These are phyloP conservation scores for Nannochloropsis granulata DNA, from an alignment of 108 stramenopile species.

Conservation along the genomic window DNA sequence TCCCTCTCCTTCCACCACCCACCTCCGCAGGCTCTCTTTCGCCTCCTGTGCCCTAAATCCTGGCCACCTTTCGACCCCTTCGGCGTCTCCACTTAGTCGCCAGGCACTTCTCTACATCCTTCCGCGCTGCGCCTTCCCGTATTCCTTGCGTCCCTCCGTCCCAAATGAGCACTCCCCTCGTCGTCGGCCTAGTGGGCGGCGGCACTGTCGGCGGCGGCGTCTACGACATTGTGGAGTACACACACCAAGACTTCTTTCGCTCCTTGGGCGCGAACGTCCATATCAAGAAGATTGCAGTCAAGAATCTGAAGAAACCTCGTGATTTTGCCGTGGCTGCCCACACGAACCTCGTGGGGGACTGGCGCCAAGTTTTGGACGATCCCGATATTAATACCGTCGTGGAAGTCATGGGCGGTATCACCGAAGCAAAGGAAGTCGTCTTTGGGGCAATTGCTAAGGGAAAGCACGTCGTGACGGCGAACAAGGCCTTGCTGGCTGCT, in stretches of 20 bases:
- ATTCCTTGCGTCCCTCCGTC: background rate
- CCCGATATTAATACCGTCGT: constrained; percentile 67
- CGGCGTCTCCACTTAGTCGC: background rate
- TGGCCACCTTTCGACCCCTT: background rate
- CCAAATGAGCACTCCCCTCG: constrained; percentile 8
- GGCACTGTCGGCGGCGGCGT: constrained; percentile 92
- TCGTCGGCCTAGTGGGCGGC: constrained; percentile 71
- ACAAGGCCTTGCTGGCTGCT: constrained; percentile 87
- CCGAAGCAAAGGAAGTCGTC: constrained; percentile 71
- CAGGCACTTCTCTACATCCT: background rate
- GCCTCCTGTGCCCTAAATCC: background rate
- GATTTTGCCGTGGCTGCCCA: constrained; percentile 55
- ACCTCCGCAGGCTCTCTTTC: too few relatives aligned
- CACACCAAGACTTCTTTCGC: constrained; percentile 46
- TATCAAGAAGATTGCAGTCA: constrained; percentile 70
- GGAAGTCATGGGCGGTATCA: constrained; percentile 87
- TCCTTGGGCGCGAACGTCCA: constrained; percentile 50
- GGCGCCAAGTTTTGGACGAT: constrained; percentile 65
- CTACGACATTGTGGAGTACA: constrained; percentile 64
- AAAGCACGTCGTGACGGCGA: constrained; percentile 86
- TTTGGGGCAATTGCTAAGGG: constrained; percentile 49
- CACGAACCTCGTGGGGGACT: constrained; percentile 53
- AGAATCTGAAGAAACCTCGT: constrained; percentile 49
- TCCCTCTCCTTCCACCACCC: too few relatives aligned
- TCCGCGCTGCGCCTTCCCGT: background rate